phyloP scores from a whole-genome alignment of 345 rosid species.

The Garcia nutans region DNA sequence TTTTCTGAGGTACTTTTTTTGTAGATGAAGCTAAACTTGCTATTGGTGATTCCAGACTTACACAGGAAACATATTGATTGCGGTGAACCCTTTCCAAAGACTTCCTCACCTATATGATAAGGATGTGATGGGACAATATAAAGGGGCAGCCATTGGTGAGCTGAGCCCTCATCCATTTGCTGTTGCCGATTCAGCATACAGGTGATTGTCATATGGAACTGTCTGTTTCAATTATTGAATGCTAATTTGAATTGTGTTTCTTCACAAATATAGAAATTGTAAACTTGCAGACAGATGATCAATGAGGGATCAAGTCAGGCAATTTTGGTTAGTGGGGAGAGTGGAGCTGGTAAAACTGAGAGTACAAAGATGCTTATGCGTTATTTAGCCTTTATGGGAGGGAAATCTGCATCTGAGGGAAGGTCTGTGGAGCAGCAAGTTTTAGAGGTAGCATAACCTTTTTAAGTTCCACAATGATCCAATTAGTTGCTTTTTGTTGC shows the following conservation, averaged over 20 bases:
- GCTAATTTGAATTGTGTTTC: constrained; percentile 10
- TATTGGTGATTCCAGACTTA: constrained; percentile 66
- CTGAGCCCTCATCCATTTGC: constrained; percentile 97
- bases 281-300: constrained; percentile 71
- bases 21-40: constrained; percentile 2
- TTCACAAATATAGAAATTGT: background rate
- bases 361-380: constrained; percentile 96
- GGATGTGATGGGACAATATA: constrained; percentile 92
- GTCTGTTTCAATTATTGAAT: constrained; percentile 13
- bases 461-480: constrained; percentile 5
- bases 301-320: constrained; percentile 84
- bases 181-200: constrained; percentile 95
- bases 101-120: constrained; percentile 87
- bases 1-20: background rate
- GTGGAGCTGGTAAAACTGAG: constrained; percentile 99
- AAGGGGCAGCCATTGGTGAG: constrained; percentile 93
- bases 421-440: constrained; percentile 97
- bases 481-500: constrained; percentile 12
- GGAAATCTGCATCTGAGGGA: constrained; percentile 81
- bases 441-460: constrained; percentile 58
- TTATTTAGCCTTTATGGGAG: constrained; percentile 98
- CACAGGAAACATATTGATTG: constrained; percentile 90
- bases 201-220: constrained; percentile 40
- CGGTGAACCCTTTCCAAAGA: constrained; percentile 92
- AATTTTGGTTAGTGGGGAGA: constrained; percentile 96